A percentile compares a stretch with the other conserved stretches of the same genome.
Evolutionary conservation across 345 rosid species (phyloP).

Genomic region (Eutrema japonicum): DNA sequence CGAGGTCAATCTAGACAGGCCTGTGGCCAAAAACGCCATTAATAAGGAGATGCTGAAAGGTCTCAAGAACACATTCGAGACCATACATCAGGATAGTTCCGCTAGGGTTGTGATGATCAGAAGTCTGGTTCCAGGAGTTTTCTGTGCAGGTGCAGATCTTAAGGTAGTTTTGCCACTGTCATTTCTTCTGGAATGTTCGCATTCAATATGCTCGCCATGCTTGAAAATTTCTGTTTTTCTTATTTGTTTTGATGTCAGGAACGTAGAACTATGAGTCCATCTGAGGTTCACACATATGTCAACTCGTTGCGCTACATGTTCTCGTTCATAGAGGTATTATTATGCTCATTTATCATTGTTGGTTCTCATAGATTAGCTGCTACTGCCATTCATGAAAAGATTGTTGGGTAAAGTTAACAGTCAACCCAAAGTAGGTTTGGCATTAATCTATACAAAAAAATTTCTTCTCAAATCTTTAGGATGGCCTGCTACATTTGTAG

Average conservation of each 20-base stretch:
- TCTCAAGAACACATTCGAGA: slow-evolving; percentile 61
- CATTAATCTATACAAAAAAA: background rate
- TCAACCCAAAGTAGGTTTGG: background rate
- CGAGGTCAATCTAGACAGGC: slow-evolving; percentile 77
- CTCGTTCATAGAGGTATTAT: slow-evolving; percentile 71
- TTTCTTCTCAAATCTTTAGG: background rate
- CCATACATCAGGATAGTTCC: slow-evolving; percentile 55
- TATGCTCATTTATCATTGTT: background rate
- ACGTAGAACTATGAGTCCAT: slow-evolving; percentile 71
- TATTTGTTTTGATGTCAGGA: slow-evolving; percentile 63
- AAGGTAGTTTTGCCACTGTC: slow-evolving; percentile 49
- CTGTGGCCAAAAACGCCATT: slow-evolving; percentile 71
- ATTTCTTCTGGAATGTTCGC: background rate
- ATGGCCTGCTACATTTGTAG: background rate
- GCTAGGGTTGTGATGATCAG: slow-evolving; percentile 71
- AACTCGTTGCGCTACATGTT: slow-evolving; percentile 77
- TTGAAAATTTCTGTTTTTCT: slow-evolving; percentile 8
- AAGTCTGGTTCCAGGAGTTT: slow-evolving; percentile 77
- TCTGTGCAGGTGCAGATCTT: slow-evolving; percentile 96
- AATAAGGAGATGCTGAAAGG: slow-evolving; percentile 78
- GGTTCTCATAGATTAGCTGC: background rate
- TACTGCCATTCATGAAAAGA: background rate
- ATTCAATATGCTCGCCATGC: background rate
- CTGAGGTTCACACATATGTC: slow-evolving; percentile 74
- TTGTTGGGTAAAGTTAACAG: background rate